Evolutionary conservation across 2,329 filamentous ascomycete genomes (phyloP), one percentile per base, ranked within the genome.

Genomic region (Nannizziopsis arthrosporioides): DNA sequence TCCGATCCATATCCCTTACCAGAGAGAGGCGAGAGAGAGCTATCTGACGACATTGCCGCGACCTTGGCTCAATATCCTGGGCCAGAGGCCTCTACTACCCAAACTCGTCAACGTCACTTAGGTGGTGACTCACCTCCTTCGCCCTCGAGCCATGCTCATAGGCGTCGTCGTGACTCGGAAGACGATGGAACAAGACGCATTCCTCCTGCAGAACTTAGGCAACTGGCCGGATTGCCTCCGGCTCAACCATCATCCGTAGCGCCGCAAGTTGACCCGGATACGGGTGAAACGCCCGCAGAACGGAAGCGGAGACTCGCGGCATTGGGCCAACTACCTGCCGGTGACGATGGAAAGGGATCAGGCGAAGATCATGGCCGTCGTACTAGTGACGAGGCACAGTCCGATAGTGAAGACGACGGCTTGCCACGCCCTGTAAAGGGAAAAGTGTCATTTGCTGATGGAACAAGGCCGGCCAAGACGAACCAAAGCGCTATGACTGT

Each of bases 281-380:
- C 63, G 0, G 62, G 60, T 19, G 67, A 71, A 51, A 72, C 69
- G 2, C 67, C 68, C 1, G 69, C 68, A 7, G 69, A 72, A 53
- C 68, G 68, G 35, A 63, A 68, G 42, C 68, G 69, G 49, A 67
- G 69, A 57, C 61, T 71, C 6, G 69, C 68, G 19, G 69, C 68
- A 1, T 54, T 72, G 9, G 68, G 68, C 38, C 56, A 66, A 42
- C 53, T 61, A 31, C 49, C 57, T 37, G 27, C 39, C 22, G 60
- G 57, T 6, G 63, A 64, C 11, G 56, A 52, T 8, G 61, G 59
- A 5, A 63, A 63, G 12, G 54, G 53, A 27, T 4, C 22, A n/a
- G 47, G 49, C 36, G 51, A 59, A 10, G 57, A 55, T 36, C 56
- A 58, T 10, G 54, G 55, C 7, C 53, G 40, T 19, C 51, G 56